Base-by-base conservation (phyloP, 768 basidiomycete species). In the Podaxis sp. region DNA sequence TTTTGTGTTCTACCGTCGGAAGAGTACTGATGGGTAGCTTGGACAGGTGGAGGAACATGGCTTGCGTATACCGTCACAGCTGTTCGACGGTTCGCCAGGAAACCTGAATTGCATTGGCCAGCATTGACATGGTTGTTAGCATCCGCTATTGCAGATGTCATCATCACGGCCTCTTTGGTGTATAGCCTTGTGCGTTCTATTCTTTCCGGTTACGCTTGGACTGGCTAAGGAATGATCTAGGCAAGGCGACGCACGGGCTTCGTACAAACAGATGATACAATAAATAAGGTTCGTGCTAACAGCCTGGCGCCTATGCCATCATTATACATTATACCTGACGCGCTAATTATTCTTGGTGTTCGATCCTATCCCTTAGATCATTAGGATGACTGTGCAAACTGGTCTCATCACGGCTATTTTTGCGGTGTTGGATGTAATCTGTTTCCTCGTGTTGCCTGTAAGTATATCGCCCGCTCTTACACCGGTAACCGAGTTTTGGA, bases 131-230 rank as follows among this genome's bases (percentile, higher is more conserved):
- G 84, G 84, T 77, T 86, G 33, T 66, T 76, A 17, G 68, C 78
- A 0, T 76, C 82, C 12, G 79, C 78, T 4, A 70, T 76, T 11
- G 77, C 79, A 11, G 85, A 86, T 67, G 65, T 80, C 7, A 64
- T 83, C 9, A 86, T 86, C 54, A 80, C 85, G 0, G 59, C 68
- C 0, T 64, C 75, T 1, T 73, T 86, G 5, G 78, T 79, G 6
- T 66, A 73, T 53, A 77, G 74, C 40, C 68, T 86, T 70, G 84
- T 82, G 63, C 22, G 77, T 54, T 69, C 36, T 19, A 46, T 2
- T 51, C 52, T 26, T 22, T 53, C 17, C 56, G 26, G 26, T 13
- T n/a, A 15, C 33, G 33, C 8, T 6, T 57, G 30, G 40, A 52
- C 33, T 51, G 30, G 17, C 30, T 30, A 22, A 60, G 2, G 36